A percentile compares a stretch with the other conserved stretches of the same genome.
phyloP scores from a whole-genome alignment of 208 protist genomes.

The Acanthamoeba healyi region DNA sequence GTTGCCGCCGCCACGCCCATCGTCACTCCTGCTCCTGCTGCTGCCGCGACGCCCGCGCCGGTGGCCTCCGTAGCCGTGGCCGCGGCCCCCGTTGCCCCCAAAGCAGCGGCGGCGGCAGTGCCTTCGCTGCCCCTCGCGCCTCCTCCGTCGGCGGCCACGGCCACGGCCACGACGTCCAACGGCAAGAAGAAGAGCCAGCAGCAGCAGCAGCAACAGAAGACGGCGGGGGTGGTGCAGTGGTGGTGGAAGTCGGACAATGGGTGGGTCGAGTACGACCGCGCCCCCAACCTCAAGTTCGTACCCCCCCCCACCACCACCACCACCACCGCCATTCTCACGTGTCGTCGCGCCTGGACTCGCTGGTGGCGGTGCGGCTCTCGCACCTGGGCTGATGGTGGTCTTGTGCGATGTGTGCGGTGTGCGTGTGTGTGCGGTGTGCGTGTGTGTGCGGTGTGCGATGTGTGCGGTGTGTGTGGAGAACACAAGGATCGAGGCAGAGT shows the following conservation, averaged over 20 bases:
- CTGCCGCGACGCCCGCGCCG: no score
- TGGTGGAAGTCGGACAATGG: slow-evolving; percentile 34
- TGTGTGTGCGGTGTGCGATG: background rate
- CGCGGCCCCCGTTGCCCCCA: background rate
- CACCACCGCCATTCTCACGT: no score
- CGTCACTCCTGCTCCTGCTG: background rate
- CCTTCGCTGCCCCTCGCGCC: no score
- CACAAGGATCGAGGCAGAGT: slow-evolving; percentile 4
- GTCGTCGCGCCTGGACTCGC: no score
- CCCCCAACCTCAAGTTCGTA: background rate
- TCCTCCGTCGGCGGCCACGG: no score
- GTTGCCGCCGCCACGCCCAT: no score
- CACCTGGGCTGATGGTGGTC: no score
- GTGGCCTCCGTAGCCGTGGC: background rate
- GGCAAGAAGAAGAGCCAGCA: background rate
- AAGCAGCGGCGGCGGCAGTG: background rate
- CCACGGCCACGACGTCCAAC: no score
- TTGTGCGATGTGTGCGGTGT: background rate
- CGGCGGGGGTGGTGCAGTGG: background rate
- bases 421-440: background rate
- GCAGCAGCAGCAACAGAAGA: background rate
- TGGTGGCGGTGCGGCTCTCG: no score
- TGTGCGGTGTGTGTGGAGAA: no score
- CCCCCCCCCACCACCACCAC: background rate
- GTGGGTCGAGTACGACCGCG: slow-evolving; percentile 10